These are phyloP conservation scores for Ajuga chamaepitys DNA, from an alignment of 257 asterid species.

Conservation along the genomic window DNA sequence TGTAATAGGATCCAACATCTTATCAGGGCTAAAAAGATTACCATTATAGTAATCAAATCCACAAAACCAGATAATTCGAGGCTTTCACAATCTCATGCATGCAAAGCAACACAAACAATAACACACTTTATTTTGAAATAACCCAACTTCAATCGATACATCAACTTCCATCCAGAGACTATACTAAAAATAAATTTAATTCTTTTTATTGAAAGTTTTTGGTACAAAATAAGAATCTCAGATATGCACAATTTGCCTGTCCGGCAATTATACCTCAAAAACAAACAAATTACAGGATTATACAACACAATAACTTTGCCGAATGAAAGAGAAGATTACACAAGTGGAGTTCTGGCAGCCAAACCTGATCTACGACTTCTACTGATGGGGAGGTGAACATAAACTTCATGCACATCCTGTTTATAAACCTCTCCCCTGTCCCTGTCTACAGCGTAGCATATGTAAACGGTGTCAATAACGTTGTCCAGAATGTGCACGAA, in stretches of 20 bases:
- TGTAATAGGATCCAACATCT: too few species aligned
- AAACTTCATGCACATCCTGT: slow-evolving; percentile 87
- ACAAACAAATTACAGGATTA: slow-evolving; percentile 28
- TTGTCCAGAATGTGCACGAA: slow-evolving; percentile 77
- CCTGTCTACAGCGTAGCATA: slow-evolving; percentile 86
- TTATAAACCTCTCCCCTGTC: slow-evolving; percentile 84
- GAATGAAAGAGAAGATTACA: slow-evolving; percentile 17
- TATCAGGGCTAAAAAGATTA: too few species aligned
- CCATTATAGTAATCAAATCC: too few species aligned
- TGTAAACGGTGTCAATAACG: slow-evolving; percentile 73
- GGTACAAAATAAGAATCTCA: slow-evolving; percentile 22
- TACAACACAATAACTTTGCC: slow-evolving; percentile 21
- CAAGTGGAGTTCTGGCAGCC: slow-evolving; percentile 46
- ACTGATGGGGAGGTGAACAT: slow-evolving; percentile 85
- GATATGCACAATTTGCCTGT: slow-evolving; percentile 29
- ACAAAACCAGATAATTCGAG: too few species aligned
- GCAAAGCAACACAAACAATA: too few species aligned
- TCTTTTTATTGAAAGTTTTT: slow-evolving; percentile 21
- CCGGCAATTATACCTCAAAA: slow-evolving; percentile 21
- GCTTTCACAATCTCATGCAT: too few species aligned
- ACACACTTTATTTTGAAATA: too few species aligned
- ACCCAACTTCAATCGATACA: too few species aligned
- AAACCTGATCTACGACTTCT: slow-evolving; percentile 70
- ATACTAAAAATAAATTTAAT: not conserved
- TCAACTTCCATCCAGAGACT: too few species aligned